Percentiles rank a stretch among this genome's conserved stretches.
Evolutionary conservation across 208 protist species (phyloP).

Genomic region (Spongospora subterranea): DNA sequence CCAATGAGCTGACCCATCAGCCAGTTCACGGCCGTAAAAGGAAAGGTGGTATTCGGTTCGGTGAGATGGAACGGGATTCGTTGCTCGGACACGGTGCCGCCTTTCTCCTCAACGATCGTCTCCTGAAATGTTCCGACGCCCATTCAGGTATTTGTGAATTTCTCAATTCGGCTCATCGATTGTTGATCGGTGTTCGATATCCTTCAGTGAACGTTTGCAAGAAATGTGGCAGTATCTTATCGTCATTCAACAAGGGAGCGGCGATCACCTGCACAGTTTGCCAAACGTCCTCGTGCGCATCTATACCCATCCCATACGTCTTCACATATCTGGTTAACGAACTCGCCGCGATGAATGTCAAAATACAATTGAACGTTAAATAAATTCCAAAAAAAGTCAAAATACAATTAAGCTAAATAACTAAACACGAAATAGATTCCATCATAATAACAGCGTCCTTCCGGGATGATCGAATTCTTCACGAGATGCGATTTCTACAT

Average conservation of each 20-base stretch:
- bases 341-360: constrained; percentile 86
- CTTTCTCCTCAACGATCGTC: constrained; percentile 97
- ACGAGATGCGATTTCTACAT: no score
- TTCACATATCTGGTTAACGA: constrained; percentile 82
- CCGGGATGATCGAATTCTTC: no score
- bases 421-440: no score
- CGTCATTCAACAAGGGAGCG: not conserved
- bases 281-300: constrained; percentile 1
- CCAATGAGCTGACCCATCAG: constrained; percentile 93
- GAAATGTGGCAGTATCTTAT: constrained; percentile 38
- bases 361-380: constrained; percentile 71
- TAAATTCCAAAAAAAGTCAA: constrained; percentile 59
- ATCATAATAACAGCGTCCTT: no score
- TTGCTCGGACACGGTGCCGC: constrained; percentile 97
- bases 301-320: constrained; percentile 76
- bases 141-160: not conserved
- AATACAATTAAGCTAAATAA: no score
- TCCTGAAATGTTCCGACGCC: constrained; percentile 83
- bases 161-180: not conserved
- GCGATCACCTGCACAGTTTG: constrained; percentile 27
- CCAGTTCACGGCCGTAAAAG: constrained; percentile 93
- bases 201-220: not conserved
- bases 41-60: constrained; percentile 96
- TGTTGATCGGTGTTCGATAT: not conserved
- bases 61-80: constrained; percentile 99